These are phyloP conservation scores for Artomyces pyxidatus DNA, from an alignment of 768 basidiomycete species.

Conservation along the genomic window DNA sequence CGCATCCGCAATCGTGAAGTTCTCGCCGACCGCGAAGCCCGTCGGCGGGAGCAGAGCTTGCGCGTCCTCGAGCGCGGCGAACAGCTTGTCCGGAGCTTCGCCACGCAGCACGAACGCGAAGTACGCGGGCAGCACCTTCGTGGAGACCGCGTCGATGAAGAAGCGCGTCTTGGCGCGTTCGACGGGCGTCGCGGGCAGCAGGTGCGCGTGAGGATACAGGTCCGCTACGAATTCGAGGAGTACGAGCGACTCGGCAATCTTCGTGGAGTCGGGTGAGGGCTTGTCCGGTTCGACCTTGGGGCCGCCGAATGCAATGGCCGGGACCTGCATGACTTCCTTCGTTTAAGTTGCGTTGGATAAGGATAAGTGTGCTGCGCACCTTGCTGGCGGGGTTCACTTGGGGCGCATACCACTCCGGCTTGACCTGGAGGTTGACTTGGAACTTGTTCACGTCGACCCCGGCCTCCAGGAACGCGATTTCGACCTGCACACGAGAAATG, in stretches of 20 bases:
- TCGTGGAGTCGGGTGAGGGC: slow-evolving; percentile 47
- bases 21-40: slow-evolving; percentile 31
- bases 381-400: slow-evolving; percentile 56
- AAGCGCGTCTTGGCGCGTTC: slow-evolving; percentile 47
- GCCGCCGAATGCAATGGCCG: slow-evolving; percentile 53
- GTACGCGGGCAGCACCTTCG: slow-evolving; percentile 32
- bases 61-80: slow-evolving; percentile 35
- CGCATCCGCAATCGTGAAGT: slow-evolving; percentile 54
- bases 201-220: slow-evolving; percentile 33
- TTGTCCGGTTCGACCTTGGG: slow-evolving; percentile 41
- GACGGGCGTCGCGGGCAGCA: slow-evolving; percentile 47
- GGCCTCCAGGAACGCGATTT: slow-evolving; percentile 50
- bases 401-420: slow-evolving; percentile 58
- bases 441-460: slow-evolving; percentile 38
- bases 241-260: slow-evolving; percentile 52
- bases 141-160: slow-evolving; percentile 44
- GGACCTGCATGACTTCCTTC: slow-evolving; percentile 29
- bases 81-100: slow-evolving; percentile 30
- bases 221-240: slow-evolving; percentile 58
- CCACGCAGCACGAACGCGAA: slow-evolving; percentile 24
- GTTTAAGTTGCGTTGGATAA: no score
- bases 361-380: slow-evolving; percentile 25
- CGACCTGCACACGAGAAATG: slow-evolving; percentile 29
- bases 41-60: slow-evolving; percentile 39
- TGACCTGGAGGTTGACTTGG: slow-evolving; percentile 52